phyloP scores from a whole-genome alignment of 2,329 filamentous ascomycete genomes.

The Xylariaceae sp. region DNA sequence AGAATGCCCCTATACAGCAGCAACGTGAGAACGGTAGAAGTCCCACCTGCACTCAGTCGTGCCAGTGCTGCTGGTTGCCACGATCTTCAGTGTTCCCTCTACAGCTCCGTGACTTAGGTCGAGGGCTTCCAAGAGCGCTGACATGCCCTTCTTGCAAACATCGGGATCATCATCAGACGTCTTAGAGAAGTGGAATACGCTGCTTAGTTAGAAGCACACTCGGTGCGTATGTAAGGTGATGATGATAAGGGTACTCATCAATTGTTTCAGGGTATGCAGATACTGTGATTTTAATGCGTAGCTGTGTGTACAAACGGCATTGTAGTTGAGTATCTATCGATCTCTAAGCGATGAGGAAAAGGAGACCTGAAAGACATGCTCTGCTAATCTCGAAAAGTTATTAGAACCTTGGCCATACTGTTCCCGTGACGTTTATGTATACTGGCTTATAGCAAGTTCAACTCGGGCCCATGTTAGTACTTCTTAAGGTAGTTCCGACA shows the following conservation, averaged over 20 bases:
- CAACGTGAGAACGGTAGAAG: conserved; percentile 39
- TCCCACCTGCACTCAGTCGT: conserved; percentile 39
- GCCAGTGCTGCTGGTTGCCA: conserved; percentile 43
- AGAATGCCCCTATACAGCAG: conserved; percentile 45
- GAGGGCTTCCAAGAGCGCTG: conserved; percentile 41
- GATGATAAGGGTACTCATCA: no score
- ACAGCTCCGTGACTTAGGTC: conserved; percentile 7
- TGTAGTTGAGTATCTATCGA: no score
- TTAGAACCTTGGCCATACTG: no score
- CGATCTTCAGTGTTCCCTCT: conserved; percentile 25
- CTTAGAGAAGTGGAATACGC: conserved; percentile 30
- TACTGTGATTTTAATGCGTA: conserved; percentile 17
- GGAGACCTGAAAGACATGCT: no score
- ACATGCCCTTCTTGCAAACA: conserved; percentile 47
- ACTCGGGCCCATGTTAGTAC: no score
- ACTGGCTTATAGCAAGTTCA: no score
- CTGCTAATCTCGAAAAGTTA: no score
- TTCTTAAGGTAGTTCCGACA: no score
- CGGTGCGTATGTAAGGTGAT: no score
- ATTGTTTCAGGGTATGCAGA: no score
- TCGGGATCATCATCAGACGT: conserved; percentile 43
- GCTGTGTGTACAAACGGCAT: neutral
- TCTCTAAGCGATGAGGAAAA: no score
- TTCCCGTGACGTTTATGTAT: no score
- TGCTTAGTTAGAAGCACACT: conserved; percentile 50